phyloP scores from a whole-genome alignment of 768 basidiomycete species.

The Lentinula guzmanii region DNA sequence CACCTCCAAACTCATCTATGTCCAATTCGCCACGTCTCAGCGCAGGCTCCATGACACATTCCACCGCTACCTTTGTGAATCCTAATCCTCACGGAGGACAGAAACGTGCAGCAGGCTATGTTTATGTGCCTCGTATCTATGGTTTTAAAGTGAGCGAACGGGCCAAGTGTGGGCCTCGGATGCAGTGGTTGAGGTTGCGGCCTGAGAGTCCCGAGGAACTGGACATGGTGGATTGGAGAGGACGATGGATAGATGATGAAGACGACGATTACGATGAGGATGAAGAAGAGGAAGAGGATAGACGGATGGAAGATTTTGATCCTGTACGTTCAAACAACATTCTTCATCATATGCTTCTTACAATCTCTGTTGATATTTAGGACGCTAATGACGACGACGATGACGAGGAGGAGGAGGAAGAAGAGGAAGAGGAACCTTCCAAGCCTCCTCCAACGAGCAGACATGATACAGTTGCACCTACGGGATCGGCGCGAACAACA shows the following conservation, averaged over 20 bases:
- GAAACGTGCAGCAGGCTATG: slow-evolving; percentile 78
- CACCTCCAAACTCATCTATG: slow-evolving; percentile 50
- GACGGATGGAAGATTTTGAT: slow-evolving; percentile 85
- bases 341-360: background rate
- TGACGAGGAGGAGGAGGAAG: slow-evolving; percentile 49
- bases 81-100: slow-evolving; percentile 88
- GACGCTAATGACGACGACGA: slow-evolving; percentile 40
- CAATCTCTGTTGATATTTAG: slow-evolving; percentile 17
- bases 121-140: slow-evolving; percentile 91
- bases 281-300: slow-evolving; percentile 49
- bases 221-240: slow-evolving; percentile 86
- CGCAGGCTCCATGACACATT: slow-evolving; percentile 39
- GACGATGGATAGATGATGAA: slow-evolving; percentile 74
- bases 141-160: slow-evolving; percentile 97
- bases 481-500: background rate
- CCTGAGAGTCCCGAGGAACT: slow-evolving; percentile 77
- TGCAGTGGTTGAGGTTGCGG: slow-evolving; percentile 92
- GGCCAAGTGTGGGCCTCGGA: slow-evolving; percentile 90
- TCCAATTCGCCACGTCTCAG: slow-evolving; percentile 50
- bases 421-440: slow-evolving; percentile 26
- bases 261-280: slow-evolving; percentile 72
- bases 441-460: background rate
- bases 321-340: slow-evolving; percentile 40
- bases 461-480: background rate
- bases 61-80: slow-evolving; percentile 62